These are phyloP conservation scores for Pseudopyrenochaeta lycopersici DNA, from an alignment of 2,329 filamentous ascomycete species.

Conservation along the genomic window DNA sequence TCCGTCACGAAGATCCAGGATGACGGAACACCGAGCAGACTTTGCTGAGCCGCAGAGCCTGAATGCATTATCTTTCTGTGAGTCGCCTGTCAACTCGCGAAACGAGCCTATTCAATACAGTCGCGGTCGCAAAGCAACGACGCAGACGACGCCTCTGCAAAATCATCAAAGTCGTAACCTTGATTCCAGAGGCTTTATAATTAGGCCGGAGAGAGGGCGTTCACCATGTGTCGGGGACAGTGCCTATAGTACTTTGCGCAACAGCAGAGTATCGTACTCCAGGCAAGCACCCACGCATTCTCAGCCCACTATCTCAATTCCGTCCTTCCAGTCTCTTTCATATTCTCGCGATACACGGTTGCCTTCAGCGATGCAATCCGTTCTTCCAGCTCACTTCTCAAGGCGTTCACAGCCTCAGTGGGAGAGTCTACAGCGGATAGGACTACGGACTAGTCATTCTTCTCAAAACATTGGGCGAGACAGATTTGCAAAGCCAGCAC, in stretches of 20 bases:
- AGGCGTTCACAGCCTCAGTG: constrained; percentile 22
- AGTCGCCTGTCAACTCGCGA: constrained; percentile 34
- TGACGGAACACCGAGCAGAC: constrained; percentile 4
- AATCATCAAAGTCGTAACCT: constrained; percentile 16
- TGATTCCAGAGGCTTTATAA: constrained; percentile 22
- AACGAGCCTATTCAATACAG: constrained; percentile 22
- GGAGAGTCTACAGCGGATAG: constrained; percentile 25
- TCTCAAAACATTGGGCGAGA: constrained; percentile 2
- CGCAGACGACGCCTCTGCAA: constrained; percentile 1
- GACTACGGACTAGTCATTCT: constrained; percentile 34
- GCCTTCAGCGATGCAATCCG: constrained; percentile 28
- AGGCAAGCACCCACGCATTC: constrained; percentile 5
- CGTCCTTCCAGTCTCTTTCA: constrained; percentile 7
- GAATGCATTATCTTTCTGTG: constrained; percentile 49
- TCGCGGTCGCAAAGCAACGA: background rate
- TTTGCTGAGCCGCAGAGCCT: constrained; percentile 37
- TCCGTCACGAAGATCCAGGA: constrained; percentile 32
- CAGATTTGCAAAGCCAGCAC: constrained; percentile 5
- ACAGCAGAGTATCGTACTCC: constrained; percentile 5
- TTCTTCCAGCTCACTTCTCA: constrained; percentile 15
- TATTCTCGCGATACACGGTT: constrained; percentile 18
- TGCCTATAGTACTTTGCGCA: constrained; percentile 10
- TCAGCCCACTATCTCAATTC: constrained; percentile 10
- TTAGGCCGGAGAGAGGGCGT: constrained; percentile 9
- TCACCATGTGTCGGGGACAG: constrained; percentile 12